Evolutionary conservation across 202 grass and related monocot genomes (phyloP).

Genomic region (Cymbopogon flexuosus): DNA sequence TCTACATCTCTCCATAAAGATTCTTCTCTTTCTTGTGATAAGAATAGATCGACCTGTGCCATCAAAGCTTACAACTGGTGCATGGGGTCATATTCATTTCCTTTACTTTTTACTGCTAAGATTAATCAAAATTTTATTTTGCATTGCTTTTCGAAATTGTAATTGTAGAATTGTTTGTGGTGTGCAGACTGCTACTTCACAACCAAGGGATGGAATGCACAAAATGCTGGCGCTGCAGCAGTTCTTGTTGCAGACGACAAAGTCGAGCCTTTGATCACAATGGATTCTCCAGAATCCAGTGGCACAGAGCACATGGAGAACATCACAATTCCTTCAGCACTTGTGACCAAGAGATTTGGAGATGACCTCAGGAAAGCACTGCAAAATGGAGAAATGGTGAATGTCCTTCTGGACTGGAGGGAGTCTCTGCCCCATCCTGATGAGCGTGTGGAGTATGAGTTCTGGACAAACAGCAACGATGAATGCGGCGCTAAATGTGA

Average conservation of each 20-base stretch:
- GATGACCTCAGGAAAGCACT: conserved; percentile 58
- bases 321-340: conserved; percentile 70
- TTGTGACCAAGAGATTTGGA: conserved; percentile 55
- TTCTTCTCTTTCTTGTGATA: background rate
- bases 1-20: background rate
- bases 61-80: background rate
- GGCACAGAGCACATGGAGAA: conserved; percentile 54
- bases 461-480: conserved; percentile 93
- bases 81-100: background rate
- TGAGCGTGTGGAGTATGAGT: conserved; percentile 77
- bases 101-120: background rate
- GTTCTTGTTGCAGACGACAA: conserved; percentile 65
- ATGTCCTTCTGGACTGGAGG: conserved; percentile 69
- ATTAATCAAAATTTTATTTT: background rate
- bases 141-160: background rate
- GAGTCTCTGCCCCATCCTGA: conserved; percentile 78
- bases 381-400: conserved; percentile 66
- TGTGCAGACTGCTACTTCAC: conserved; percentile 84
- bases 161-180: background rate
- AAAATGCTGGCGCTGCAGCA: conserved; percentile 61
- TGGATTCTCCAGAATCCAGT: conserved; percentile 70
- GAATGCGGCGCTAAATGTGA: conserved; percentile 79
- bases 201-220: conserved; percentile 85
- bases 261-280: conserved; percentile 70
- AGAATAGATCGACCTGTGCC: background rate